These are phyloP conservation scores for Polyporus arcularius DNA, from an alignment of 768 basidiomycete species.

Conservation along the genomic window DNA sequence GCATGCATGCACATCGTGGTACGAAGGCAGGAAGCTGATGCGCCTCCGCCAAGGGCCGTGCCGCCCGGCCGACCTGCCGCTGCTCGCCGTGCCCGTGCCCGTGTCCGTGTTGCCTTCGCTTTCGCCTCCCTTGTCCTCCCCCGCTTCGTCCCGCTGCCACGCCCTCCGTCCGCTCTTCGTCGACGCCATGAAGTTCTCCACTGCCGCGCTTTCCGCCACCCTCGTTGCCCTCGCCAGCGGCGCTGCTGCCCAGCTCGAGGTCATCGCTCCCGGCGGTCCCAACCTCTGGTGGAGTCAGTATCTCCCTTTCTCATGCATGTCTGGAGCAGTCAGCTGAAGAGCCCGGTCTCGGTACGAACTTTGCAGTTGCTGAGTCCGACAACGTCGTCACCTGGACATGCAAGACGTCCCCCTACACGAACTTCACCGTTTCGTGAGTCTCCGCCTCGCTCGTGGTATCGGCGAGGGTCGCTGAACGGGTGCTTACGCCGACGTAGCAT, in stretches of 20 bases:
- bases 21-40: background rate
- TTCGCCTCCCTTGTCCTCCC: slow-evolving; percentile 3
- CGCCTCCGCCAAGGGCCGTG: background rate
- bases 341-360: background rate
- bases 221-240: slow-evolving; percentile 41
- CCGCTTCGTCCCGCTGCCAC: slow-evolving; percentile 12
- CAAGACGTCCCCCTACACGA: slow-evolving; percentile 35
- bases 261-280: slow-evolving; percentile 46
- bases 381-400: slow-evolving; percentile 68
- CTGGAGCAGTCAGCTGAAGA: background rate
- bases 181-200: slow-evolving; percentile 35
- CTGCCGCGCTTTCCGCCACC: slow-evolving; percentile 34
- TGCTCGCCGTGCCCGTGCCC: background rate
- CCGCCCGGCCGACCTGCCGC: background rate
- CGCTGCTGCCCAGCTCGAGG: slow-evolving; percentile 42
- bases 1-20: no score
- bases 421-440: slow-evolving; percentile 58
- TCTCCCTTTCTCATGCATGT: background rate
- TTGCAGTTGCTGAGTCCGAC: slow-evolving; percentile 52
- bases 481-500: slow-evolving; percentile 33
- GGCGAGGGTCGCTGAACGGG: background rate
- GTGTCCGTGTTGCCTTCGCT: slow-evolving; percentile 3
- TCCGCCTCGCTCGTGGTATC: background rate
- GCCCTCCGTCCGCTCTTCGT: slow-evolving; percentile 4
- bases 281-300: slow-evolving; percentile 62